Evolutionary conservation across 1,284 basidiomycete species (phyloP).

Genomic region (Phlebopus sp.): DNA sequence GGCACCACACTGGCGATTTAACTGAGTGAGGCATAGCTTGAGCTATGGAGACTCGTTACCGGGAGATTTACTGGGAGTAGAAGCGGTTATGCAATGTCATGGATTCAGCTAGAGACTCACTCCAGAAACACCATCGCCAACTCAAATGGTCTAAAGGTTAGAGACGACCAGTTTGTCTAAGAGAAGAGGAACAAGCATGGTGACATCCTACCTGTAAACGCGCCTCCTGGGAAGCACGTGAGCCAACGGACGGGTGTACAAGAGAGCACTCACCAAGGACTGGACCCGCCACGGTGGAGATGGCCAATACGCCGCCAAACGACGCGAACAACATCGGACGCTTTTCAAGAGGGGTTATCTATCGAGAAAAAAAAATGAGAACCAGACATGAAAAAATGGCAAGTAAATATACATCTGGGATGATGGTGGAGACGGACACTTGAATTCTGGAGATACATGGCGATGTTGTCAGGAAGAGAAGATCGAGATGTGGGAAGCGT

Average conservation of each 20-base stretch:
- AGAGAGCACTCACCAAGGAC: slow-evolving; percentile 13
- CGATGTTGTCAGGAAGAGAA: slow-evolving; percentile 5
- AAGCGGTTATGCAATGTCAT: not conserved
- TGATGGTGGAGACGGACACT: slow-evolving; percentile 13
- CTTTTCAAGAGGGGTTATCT: slow-evolving; percentile 36
- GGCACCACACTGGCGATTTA: slow-evolving; percentile 20
- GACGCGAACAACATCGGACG: slow-evolving; percentile 32
- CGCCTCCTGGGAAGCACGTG: slow-evolving; percentile 11
- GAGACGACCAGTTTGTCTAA: not conserved
- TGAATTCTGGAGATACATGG: slow-evolving; percentile 27
- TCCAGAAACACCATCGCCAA: slow-evolving; percentile 43
- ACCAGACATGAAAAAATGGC: slow-evolving; percentile 28
- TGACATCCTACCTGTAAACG: slow-evolving; percentile 12
- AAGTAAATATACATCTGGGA: slow-evolving; percentile 1
- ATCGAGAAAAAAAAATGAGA: slow-evolving; percentile 37
- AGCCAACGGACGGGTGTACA: not conserved
- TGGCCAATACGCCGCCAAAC: slow-evolving; percentile 20
- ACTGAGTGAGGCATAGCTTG: not conserved
- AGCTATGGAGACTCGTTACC: slow-evolving; percentile 4
- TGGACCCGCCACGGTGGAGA: slow-evolving; percentile 29
- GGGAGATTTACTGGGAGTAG: slow-evolving; percentile 26
- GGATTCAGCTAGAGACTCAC: not conserved
- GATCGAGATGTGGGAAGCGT: slow-evolving; percentile 11
- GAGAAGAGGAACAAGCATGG: slow-evolving; percentile 15
- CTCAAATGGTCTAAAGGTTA: slow-evolving; percentile 26